phyloP scores from a whole-genome alignment of 768 basidiomycete species.

The Psilocybe cyanescens region DNA sequence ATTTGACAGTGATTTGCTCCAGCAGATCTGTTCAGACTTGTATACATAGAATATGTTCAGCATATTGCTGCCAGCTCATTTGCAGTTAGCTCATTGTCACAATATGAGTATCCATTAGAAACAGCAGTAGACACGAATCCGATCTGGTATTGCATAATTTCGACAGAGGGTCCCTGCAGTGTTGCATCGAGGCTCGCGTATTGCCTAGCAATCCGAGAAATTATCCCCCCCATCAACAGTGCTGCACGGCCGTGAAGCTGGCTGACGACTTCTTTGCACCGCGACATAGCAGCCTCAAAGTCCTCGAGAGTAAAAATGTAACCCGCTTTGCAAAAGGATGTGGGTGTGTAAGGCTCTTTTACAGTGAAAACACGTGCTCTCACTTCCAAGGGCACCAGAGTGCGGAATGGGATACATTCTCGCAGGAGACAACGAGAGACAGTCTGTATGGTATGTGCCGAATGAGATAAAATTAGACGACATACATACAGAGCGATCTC shows the following conservation, averaged over 20 bases:
- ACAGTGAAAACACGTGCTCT: background rate
- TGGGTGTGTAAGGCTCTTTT: background rate
- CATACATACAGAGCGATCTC: constrained; percentile 10
- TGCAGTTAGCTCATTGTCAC: constrained; percentile 16
- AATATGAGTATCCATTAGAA: background rate
- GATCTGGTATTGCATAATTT: constrained; percentile 3
- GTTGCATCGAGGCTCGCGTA: constrained; percentile 10
- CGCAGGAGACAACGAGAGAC: constrained; percentile 4
- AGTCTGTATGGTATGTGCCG: constrained; percentile 1
- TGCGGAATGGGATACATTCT: constrained; percentile 6
- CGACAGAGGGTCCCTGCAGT: constrained; percentile 15
- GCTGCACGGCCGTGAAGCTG: constrained; percentile 13
- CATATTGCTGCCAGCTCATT: constrained; percentile 16
- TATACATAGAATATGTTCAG: constrained; percentile 16
- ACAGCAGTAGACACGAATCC: constrained; percentile 10
- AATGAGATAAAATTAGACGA: constrained; percentile 5
- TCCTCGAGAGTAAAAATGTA: constrained; percentile 4
- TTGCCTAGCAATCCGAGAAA: constrained; percentile 15
- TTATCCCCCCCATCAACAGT: constrained; percentile 14
- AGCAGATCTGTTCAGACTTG: constrained; percentile 3
- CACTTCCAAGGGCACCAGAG: background rate
- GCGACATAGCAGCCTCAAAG: constrained; percentile 2
- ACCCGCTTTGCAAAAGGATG: background rate
- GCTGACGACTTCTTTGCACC: background rate
- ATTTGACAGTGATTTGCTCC: background rate